Conservation (phyloP, 1,284 basidiomycete genomes). For the Mycena sp. region DNA sequence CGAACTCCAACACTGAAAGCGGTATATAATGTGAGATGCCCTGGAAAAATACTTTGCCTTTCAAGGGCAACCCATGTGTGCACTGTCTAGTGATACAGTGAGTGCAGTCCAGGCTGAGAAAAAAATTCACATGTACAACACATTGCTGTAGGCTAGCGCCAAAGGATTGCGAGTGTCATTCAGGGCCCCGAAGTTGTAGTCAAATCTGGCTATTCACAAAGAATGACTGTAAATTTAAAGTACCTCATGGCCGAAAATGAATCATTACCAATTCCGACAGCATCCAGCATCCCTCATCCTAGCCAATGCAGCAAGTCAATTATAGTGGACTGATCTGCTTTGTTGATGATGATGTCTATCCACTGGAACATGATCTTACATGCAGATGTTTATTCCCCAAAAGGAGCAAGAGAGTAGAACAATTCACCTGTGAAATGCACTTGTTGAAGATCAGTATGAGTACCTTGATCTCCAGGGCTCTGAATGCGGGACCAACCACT, state of each 20-base stretch:
- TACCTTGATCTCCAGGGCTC: not conserved
- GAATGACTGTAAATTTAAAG: too few relatives aligned
- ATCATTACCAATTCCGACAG: not conserved
- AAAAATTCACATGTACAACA: not conserved
- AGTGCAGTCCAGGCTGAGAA: not conserved
- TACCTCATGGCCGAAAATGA: too few relatives aligned
- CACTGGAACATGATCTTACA: not conserved
- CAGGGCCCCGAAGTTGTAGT: not conserved
- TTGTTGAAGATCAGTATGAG: not conserved
- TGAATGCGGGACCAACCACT: not conserved
- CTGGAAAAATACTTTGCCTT: not conserved
- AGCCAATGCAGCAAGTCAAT: not conserved
- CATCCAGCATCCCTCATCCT: not conserved
- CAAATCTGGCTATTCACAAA: not conserved
- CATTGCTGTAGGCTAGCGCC: not conserved
- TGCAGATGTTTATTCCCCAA: not conserved
- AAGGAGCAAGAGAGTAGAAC: not conserved
- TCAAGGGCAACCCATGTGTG: not conserved
- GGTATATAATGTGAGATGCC: not conserved
- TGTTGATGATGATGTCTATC: not conserved
- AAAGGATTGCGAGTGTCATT: not conserved
- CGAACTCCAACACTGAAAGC: not conserved
- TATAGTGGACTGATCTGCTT: not conserved
- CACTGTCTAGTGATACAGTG: too few relatives aligned
- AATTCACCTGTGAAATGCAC: not conserved